Evolutionary conservation across 2,329 filamentous ascomycete genomes (phyloP), one percentile per base, ranked within the genome.

Genomic region (Aspergillus sojae): DNA sequence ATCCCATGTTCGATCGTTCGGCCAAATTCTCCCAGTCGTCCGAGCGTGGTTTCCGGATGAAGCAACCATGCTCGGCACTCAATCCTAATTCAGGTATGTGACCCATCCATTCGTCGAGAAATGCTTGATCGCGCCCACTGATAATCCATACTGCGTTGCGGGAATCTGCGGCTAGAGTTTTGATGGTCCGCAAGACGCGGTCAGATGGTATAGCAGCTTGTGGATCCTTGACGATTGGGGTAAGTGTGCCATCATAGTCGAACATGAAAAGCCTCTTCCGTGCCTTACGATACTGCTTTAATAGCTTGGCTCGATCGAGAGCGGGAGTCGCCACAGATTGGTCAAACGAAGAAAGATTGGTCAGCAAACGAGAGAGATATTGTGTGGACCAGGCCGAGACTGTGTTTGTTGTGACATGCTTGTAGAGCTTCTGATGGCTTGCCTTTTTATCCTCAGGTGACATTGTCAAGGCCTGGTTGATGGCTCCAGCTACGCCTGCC

Each of bases 81-180:
- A 99, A 90, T n/a, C 95, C 95, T 14, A 99, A 83, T 74, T 91
- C 89, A 1, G 88, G 78, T 68, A 98, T 96, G 78, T 96, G 91
- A n/a, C 94, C 95, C 76, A 98, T 89, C 82, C 94, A 94, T 69
- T 96, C 90, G 68, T 91, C 88, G 63, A 99, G 81, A 80, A 99
- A 99, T 9, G 90, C 90, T 74, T 97, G 93, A 72, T 98, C 94
- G 67, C 95, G 89, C 12, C 95, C 95, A 59, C 92, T 96, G 73
- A 99, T 97, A 75, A 99, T 96, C 95, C 95, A 99, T n/a, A 99
- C 93, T 1, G 89, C 86, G 72, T 98, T 99, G 62, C 84, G 84
- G 19, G 90, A 88, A 74, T 98, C 93, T 0, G 90, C 85, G 0
- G 94, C 91, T 48, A 99, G 84, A 12, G 86, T 85, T 76, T 91